phyloP scores from a whole-genome alignment of 2,329 filamentous ascomycete species.

The Fusarium nygamai region DNA sequence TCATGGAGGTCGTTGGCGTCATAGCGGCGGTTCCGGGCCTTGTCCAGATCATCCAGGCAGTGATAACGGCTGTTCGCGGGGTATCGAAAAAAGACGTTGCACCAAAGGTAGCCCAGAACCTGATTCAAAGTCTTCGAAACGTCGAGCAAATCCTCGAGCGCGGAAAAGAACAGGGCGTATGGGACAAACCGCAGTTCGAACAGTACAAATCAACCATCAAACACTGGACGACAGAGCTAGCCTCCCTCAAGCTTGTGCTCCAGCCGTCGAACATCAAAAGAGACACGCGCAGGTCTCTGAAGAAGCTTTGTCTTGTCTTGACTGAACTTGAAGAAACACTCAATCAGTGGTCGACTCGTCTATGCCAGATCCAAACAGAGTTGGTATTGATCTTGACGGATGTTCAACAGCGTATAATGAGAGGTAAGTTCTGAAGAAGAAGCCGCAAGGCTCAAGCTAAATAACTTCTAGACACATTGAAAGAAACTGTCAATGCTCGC shows the following conservation, averaged over 20 bases:
- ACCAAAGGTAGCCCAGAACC: neutral
- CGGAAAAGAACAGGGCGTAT: neutral
- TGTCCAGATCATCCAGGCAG: neutral
- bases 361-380: neutral
- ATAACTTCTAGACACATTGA: neutral
- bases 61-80: neutral
- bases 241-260: neutral
- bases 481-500: neutral
- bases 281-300: neutral
- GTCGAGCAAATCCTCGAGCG: neutral
- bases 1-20: neutral
- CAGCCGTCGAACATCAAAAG: too few relatives aligned
- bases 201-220: neutral
- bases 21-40: neutral
- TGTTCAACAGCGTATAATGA: fast-evolving
- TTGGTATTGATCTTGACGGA: neutral
- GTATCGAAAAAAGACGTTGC: neutral
- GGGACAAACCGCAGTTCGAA: neutral
- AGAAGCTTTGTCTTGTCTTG: neutral
- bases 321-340: neutral
- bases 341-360: neutral
- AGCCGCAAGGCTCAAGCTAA: too few relatives aligned
- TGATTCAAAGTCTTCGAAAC: neutral
- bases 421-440: neutral
- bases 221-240: neutral